Base-by-base conservation (phyloP, 495 filamentous ascomycete species). In the Astrothelium subdiscretum region DNA sequence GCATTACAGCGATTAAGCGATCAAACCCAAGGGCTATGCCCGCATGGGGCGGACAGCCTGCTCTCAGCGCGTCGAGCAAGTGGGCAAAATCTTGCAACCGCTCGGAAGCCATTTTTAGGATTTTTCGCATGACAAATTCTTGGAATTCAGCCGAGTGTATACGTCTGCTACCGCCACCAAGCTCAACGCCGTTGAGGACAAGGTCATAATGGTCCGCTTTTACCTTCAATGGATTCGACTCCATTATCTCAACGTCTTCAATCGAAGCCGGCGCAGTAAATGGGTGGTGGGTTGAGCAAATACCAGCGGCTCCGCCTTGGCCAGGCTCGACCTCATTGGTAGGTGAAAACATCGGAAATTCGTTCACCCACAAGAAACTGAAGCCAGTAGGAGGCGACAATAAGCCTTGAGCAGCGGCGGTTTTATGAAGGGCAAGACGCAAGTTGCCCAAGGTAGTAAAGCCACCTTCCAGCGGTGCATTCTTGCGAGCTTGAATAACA, bases 1-100 rank as follows among this genome's bases (percentile, higher is more conserved):
- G 78, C 77, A 97, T 81, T 4, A 95, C 78, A 5, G 94, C 85
- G n/a, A 94, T 77, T 32, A 97, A 75, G 40, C 94, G 84, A 69
- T 98, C 94, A 69, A 96, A 96, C 0, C 94, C 94, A 18, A 98
- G 74, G 0, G 94, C 94, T 52, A 98, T 84, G 0, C 94, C 94
- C 0, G 94, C 92, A 74, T 98, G 94, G 0, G 94, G 94, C n/a
- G 94, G 95, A 81, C 94, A 98, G 3, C 94, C 94, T 0, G 90
- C 85, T 6, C 84, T 73, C 8, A 98, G 80, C 0, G 90, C 91
- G 59, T 89, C 81, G 10, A 97, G 78, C 2, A 98, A 79, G 72
- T 97, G 94, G 3, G 80, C 78, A 70, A 97, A 97, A 51, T 95
- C 85, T 1, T 76, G 74, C 8, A 97, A 68, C 18, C 88, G 82